Conservation (phyloP, 176 grass and related monocot species). For the Phoenix dactylifera region DNA sequence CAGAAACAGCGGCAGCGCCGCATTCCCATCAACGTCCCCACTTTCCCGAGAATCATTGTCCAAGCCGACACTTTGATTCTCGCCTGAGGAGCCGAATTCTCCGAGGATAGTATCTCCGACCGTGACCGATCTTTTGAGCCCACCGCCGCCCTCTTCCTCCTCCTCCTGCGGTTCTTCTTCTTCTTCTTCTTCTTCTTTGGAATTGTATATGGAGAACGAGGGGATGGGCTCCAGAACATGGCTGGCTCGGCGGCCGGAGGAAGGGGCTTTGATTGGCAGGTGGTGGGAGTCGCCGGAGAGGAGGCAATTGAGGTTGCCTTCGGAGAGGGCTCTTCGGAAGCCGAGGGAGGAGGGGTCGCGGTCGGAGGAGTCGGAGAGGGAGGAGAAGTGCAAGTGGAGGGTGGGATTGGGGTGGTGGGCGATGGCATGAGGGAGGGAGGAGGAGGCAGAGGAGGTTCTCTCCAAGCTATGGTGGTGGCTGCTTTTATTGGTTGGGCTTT, state of each 20-base stretch:
- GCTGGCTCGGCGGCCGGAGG: slow-evolving; percentile 1
- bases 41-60: background rate
- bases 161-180: slow-evolving; percentile 10
- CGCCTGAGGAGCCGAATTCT: background rate
- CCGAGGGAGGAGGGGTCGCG: slow-evolving; percentile 17
- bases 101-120: too few relatives aligned
- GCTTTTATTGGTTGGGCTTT: slow-evolving; percentile 18
- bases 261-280: background rate
- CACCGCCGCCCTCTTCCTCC: slow-evolving; percentile 11
- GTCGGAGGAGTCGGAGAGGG: slow-evolving; percentile 19
- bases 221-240: slow-evolving; percentile 35
- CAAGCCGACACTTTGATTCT: background rate
- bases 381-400: slow-evolving; percentile 33
- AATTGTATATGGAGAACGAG: slow-evolving; percentile 24
- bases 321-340: slow-evolving; percentile 50
- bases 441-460: too few relatives aligned
- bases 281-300: slow-evolving; percentile 4
- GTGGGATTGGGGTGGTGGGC: background rate
- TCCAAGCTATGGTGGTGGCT: slow-evolving; percentile 17
- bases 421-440: background rate
- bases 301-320: slow-evolving; percentile 40
- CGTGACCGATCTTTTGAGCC: background rate
- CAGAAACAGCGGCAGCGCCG: slow-evolving; percentile 51
- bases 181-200: slow-evolving; percentile 18
- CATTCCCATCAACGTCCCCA: background rate